Evolutionary conservation across 108 stramenopile species (phyloP), one percentile per base, ranked within the genome.

Genomic region (Pseudonitzschia multistriata): DNA sequence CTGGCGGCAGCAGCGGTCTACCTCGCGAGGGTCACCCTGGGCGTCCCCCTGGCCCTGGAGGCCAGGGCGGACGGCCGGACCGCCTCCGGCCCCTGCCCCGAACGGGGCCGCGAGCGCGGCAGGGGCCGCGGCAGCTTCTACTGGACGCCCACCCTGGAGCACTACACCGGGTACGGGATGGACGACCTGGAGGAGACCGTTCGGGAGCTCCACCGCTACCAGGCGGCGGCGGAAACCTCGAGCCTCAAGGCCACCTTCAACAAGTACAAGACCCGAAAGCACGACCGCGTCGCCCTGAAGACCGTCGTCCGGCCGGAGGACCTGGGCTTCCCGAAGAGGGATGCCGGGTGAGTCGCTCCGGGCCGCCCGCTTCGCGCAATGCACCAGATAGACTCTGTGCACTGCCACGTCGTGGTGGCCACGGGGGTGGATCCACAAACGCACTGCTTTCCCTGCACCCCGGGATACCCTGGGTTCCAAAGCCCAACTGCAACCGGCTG

Each of bases 1-100:
- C 34, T 95, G 36, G 83, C 94, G 5, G 87, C 93, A 3, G 74
- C 96, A 0, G 89, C 86, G 0, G 79, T 96, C 5, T 96, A 90
- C 75, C 74, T 95, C 25, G 89, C 91, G 1, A 79, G 94, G 10
- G 85, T 81, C 19, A 87, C 82, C 7, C 61, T 88, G 52, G 87
- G 87, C 15, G 79, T 93, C 55, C 70, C 57, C 25, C 31, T 31
- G 6, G 14, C 33, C 0, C 34, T 59, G n/a, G 29, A 28, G 14
- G 27, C 54, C 29, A 35, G 33, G 3, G 57, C 5, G 3, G 15
- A 15, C 34, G 31, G 3, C 31, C 10, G n/a, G 17, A 7, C 15
- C 10, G 21, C 25, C 24, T n/a, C 22, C 5, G 25, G 3, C 3
- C 5, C 5, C 42, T 17, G 37, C 37, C 37, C 7, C 7, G 37